These are phyloP conservation scores for Iberis pinnata DNA, from an alignment of 345 rosid genomes.

Conservation along the genomic window DNA sequence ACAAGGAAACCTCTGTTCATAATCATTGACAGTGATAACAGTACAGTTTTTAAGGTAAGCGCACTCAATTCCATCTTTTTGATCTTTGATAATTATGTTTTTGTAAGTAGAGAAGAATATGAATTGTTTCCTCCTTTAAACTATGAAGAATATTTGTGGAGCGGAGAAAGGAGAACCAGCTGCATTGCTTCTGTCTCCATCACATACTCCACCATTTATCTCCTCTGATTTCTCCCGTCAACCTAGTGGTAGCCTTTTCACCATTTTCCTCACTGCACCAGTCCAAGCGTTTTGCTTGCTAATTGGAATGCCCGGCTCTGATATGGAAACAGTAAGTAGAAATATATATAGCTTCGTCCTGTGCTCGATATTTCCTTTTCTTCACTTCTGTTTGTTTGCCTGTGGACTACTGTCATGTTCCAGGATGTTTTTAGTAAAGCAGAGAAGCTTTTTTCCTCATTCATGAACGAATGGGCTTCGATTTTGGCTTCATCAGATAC, in stretches of 20 bases:
- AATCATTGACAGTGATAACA: conserved; percentile 71
- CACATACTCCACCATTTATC: conserved; percentile 41
- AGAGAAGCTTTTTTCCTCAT: conserved; percentile 64
- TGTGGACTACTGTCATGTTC: too few relatives aligned
- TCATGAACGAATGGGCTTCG: conserved; percentile 72
- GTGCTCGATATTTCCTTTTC: conserved; percentile 10
- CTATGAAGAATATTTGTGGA: conserved; percentile 58
- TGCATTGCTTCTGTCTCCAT: conserved; percentile 80
- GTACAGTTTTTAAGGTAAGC: conserved; percentile 62
- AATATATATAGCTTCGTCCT: neutral
- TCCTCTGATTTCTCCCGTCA: conserved; percentile 54
- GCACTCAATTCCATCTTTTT: conserved; percentile 11
- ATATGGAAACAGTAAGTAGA: conserved; percentile 62
- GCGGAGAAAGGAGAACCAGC: conserved; percentile 95
- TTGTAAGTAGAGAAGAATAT: neutral
- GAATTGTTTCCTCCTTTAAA: conserved; percentile 1
- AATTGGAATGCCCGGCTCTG: conserved; percentile 64
- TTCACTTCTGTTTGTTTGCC: neutral
- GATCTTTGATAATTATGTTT: conserved; percentile 11
- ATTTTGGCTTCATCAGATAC: conserved; percentile 57
- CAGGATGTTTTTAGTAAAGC: conserved; percentile 58
- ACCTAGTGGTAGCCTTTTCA: conserved; percentile 71
- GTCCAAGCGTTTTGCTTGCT: conserved; percentile 79
- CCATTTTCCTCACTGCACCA: conserved; percentile 79
- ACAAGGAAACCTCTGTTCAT: conserved; percentile 82